Base-by-base conservation (phyloP, 805 yeast genomes). In the Wickerhamiella hasegawae region DNA sequence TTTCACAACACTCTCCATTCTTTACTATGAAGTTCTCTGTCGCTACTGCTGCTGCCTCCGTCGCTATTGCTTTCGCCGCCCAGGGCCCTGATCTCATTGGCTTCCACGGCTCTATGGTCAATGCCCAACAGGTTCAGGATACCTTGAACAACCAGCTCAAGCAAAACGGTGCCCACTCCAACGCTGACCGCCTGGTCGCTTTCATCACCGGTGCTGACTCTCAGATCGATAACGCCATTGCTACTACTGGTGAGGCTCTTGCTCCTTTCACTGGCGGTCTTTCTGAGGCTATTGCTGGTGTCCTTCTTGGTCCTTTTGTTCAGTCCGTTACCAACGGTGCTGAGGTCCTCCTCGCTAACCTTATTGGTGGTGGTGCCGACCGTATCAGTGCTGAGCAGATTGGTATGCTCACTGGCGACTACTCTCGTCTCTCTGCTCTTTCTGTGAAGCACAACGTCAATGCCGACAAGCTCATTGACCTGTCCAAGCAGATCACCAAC, bases 301-400 rank as follows among this genome's bases (percentile, higher is more conserved):
- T 39, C 20, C 35, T 45, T 11, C 38, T 44, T n/a, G 56, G 56
- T 22, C 56, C 58, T 18, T 40, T 45, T 33, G 51, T 51, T 25
- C 54, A 52, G 40, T 43, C 56, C n/a, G 41, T 51, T 18, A 50
- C 55, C 37, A 40, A 43, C 41, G 53, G 56, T 24, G 54, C 51
- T 18, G 54, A 49, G 41, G 53, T 44, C 17, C 32, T 41, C 37
- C 35, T 49, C 14, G 48, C 52, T 29, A 45, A 43, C 38, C 17
- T 35, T 20, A 21, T 45, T 29, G 47, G 48, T 11, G 47, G 45
- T 30, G 37, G 28, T 24, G 42, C 27, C 35, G 44, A 42, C 37
- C 41, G 37, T 4, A 18, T 35, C 18, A 30, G 32, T 21, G 45
- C 45, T 15, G 42, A 31, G 32, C 20, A 24, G 18, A 26, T 31